Base-by-base conservation (phyloP, 1,139 yeast species). In the Magnusiomyces fungicola region DNA sequence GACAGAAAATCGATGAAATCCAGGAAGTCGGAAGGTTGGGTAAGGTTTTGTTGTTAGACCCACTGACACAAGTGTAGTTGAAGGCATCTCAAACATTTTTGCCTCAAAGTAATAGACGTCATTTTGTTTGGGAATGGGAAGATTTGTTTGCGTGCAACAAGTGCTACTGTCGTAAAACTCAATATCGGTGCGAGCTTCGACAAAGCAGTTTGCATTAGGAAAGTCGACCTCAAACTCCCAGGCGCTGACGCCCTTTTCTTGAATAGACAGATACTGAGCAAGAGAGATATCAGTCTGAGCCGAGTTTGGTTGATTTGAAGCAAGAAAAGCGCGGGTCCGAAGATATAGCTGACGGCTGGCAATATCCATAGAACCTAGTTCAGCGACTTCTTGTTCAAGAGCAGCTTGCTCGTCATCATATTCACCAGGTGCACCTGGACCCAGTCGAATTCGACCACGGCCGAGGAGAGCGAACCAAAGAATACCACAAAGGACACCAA, bases 71-170 rank as follows among this genome's bases (percentile, higher is more conserved):
- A 73, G 65, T 21, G 87, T 77, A 14, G 72, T 69, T 30, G 60
- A 67, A 0, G 84, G 80, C 49, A 79, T 74, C 6, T 87, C 89
- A 61, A 75, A 81, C 3, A 83, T 69, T 59, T 92, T 92, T 46
- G 83, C 79, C 65, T 92, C 98, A 70, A 84, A 88, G 68, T 92
- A 92, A 64, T 89, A 90, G 1, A 88, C 95, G 51, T 89, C 95
- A 63, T 88, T 89, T 53, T 79, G 78, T 62, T 77, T 76, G 18
- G 97, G 97, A 12, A 92, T 76, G 0, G 98, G 97, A 53, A 89
- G 69, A 65, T 89, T 92, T 1, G 97, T 81, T 64, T 81, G 89
- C 7, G 84, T 75, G 12, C 94, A 84, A 54, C 94, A 80, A 53
- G 81, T 82, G 49, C 79, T 76, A 59, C 75, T 78, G 54, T 74